These are phyloP conservation scores for Rachicladosporium sp. DNA, from an alignment of 2,329 filamentous ascomycete species.

Conservation along the genomic window DNA sequence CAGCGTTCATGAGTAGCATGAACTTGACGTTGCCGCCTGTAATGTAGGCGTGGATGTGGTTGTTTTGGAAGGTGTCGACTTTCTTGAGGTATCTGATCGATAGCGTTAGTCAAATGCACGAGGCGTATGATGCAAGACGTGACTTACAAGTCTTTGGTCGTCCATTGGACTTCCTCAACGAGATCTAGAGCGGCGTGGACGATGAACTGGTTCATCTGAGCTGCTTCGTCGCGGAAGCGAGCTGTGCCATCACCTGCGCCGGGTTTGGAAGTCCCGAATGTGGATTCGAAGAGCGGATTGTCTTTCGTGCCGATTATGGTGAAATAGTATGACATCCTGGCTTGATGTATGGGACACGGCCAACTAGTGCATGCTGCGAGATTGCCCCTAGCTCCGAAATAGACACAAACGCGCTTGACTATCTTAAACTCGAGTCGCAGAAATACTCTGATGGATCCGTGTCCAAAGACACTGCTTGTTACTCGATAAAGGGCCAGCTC, in stretches of 20 bases:
- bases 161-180: conserved; percentile 94
- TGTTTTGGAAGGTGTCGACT: conserved; percentile 93
- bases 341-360: not conserved
- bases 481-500: no score
- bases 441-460: no score
- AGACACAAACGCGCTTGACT: no score
- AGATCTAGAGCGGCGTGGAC: conserved; percentile 89
- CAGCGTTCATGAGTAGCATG: conserved; percentile 79
- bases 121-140: not conserved
- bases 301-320: conserved; percentile 91
- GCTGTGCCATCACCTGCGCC: conserved; percentile 77
- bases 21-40: conserved; percentile 90
- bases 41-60: conserved; percentile 82
- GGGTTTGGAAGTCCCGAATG: conserved; percentile 92
- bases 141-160: conserved; percentile 63
- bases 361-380: no score
- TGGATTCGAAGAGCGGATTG: conserved; percentile 90
- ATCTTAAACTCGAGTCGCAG: no score
- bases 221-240: conserved; percentile 75
- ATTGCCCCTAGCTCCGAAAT: no score
- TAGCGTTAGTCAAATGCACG: not conserved
- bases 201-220: conserved; percentile 95
- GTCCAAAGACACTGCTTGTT: conserved; percentile 8
- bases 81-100: conserved; percentile 78
- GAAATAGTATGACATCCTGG: conserved; percentile 91